These are phyloP conservation scores for Didymella arachidicola DNA, from an alignment of 2,329 filamentous ascomycete species.

Conservation along the genomic window DNA sequence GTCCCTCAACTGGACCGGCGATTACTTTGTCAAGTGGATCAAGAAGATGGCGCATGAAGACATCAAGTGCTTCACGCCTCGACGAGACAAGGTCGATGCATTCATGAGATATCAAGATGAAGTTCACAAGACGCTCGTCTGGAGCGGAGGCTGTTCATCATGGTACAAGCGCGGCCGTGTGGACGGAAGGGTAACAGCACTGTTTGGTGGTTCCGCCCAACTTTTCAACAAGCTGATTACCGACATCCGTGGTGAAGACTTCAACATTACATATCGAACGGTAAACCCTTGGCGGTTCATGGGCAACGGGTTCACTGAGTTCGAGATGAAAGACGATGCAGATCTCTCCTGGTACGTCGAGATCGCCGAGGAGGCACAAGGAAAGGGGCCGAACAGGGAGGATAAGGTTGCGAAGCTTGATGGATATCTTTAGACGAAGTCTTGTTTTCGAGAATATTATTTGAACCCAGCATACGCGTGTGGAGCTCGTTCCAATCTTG, in stretches of 20 bases:
- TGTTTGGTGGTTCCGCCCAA: conserved; percentile 24
- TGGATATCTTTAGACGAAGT: background rate
- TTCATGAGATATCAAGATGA: conserved; percentile 33
- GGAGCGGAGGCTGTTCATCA: background rate
- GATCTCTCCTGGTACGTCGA: conserved; percentile 37
- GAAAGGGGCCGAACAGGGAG: conserved; percentile 24
- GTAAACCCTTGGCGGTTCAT: conserved; percentile 58
- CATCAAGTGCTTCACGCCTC: conserved; percentile 30
- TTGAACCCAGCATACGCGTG: background rate
- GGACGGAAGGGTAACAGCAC: background rate
- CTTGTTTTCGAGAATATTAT: background rate
- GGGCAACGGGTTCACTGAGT: conserved; percentile 58
- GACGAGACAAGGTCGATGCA: conserved; percentile 22
- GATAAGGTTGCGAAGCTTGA: conserved; percentile 11
- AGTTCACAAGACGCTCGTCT: conserved; percentile 11
- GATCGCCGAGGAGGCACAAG: conserved; percentile 33
- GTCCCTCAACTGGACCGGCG: conserved; percentile 31
- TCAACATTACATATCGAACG: conserved; percentile 56
- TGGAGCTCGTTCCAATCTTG: background rate
- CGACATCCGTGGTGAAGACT: conserved; percentile 58
- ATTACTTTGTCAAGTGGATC: conserved; percentile 36
- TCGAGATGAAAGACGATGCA: conserved; percentile 50
- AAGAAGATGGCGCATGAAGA: conserved; percentile 32
- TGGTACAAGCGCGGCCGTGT: background rate
- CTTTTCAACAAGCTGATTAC: conserved; percentile 30